Evolutionary conservation across 2,329 filamentous ascomycete genomes (phyloP).

Genomic region (Chaetomium olivaceum): DNA sequence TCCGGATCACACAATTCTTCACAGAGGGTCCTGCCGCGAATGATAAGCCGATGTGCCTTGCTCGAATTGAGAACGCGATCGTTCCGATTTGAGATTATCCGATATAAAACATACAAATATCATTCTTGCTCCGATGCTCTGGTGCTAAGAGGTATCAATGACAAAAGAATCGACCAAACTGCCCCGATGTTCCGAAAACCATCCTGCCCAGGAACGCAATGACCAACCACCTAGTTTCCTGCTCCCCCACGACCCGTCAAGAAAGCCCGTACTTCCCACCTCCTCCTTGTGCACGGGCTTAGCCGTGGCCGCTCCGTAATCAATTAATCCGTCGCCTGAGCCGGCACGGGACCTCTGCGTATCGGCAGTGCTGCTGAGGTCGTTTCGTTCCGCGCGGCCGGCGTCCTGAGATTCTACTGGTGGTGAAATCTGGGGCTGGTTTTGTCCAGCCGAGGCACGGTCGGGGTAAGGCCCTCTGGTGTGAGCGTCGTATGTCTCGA

Average conservation of each 20-base stretch:
- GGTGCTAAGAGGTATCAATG: neutral
- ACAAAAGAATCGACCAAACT: neutral
- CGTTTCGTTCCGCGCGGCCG: slow-evolving; percentile 8
- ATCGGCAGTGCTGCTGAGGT: slow-evolving; percentile 19
- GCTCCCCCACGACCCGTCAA: neutral
- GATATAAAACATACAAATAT: neutral
- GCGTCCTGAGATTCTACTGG: slow-evolving; percentile 3
- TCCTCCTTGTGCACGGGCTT: slow-evolving; percentile 20
- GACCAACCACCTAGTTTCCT: neutral
- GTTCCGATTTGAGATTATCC: neutral
- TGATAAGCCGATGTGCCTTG: neutral
- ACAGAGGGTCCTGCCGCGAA: slow-evolving; percentile 36
- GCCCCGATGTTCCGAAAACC: neutral
- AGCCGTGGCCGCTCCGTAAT: slow-evolving; percentile 11
- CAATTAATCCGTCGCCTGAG: slow-evolving; percentile 10
- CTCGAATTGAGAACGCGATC: neutral
- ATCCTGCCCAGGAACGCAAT: neutral
- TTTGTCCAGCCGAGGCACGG: neutral
- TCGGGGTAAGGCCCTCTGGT: slow-evolving; percentile 29
- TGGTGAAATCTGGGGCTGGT: slow-evolving; percentile 9
- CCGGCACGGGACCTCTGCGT: slow-evolving; percentile 12
- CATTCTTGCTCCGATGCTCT: neutral
- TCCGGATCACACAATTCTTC: slow-evolving; percentile 36
- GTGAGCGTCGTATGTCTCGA: slow-evolving; percentile 28
- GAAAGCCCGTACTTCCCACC: slow-evolving; percentile 21